A percentile compares a stretch with the other conserved stretches of the same genome.
These are phyloP conservation scores for Hyaloscypha variabilis DNA, from an alignment of 495 filamentous ascomycete genomes.

Conservation along the genomic window DNA sequence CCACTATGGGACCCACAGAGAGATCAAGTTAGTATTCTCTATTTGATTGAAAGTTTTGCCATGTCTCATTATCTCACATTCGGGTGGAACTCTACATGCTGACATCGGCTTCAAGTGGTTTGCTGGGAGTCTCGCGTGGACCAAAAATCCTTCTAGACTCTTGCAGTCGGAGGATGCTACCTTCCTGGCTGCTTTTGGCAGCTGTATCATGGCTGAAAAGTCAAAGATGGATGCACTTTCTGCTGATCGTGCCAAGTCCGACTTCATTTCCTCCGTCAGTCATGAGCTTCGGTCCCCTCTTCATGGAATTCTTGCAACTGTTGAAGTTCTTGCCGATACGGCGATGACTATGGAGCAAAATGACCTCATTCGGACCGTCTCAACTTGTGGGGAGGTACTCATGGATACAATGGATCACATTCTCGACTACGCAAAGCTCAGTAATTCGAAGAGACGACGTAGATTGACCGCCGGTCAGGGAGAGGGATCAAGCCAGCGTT, in stretches of 20 bases:
- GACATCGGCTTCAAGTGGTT: constrained; percentile 50
- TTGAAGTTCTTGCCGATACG: constrained; percentile 65
- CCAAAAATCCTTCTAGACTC: constrained; percentile 33
- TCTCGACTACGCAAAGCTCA: constrained; percentile 1
- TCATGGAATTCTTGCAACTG: constrained; percentile 56
- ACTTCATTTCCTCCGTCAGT: constrained; percentile 70
- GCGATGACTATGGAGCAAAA: constrained; percentile 46
- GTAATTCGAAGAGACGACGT: background rate
- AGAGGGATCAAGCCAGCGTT: too few relatives aligned
- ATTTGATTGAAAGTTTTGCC: too few relatives aligned
- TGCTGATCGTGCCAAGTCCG: constrained; percentile 55
- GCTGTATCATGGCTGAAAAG: constrained; percentile 54
- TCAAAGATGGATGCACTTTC: constrained; percentile 46
- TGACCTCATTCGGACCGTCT: constrained; percentile 48
- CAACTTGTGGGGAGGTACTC: constrained; percentile 15
- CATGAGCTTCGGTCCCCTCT: constrained; percentile 79
- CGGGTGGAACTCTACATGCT: too few relatives aligned
- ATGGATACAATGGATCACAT: constrained; percentile 22
- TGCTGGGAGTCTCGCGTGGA: constrained; percentile 68
- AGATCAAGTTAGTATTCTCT: constrained; percentile 38
- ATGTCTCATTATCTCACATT: too few relatives aligned
- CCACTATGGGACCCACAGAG: constrained; percentile 70
- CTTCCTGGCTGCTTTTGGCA: constrained; percentile 52
- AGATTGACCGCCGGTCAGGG: too few relatives aligned
- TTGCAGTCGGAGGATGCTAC: constrained; percentile 48